Evolutionary conservation across 2,329 filamentous ascomycete species (phyloP), one percentile per base, ranked within the genome.

Genomic region (Ophiostoma pallidulum): DNA sequence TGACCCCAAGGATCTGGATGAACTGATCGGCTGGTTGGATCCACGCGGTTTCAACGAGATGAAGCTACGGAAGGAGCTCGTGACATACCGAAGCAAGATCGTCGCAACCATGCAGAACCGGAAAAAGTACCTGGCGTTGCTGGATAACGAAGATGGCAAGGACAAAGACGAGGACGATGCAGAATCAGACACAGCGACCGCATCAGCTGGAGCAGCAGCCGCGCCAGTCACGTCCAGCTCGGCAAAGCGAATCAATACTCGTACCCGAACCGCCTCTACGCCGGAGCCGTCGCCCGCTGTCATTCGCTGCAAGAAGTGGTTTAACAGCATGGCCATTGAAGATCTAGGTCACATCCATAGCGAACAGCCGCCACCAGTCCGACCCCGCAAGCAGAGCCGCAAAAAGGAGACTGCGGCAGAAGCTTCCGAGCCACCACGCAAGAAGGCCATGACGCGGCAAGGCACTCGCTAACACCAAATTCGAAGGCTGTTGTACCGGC

Each of bases 11-110:
- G 76, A 86, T 32, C 67, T 98, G 5, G 86, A 92, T 52, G 77
- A 76, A 45, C 74, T 98, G 16, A 79, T 97, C 52, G 76, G 77
- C 45, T 98, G 92, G 90, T 75, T 98, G 4, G 91, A 98, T 59
- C 77, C 82, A 12, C 84, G 87, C 14, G 92, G 92, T 1, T 74
- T 84, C 54, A 89, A 94, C 54, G 92, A 98, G 66, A 69, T 84
- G 53, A 90, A 88, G 60, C 72, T 98, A 42, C 80, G 84, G 51
- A 97, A 96, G 65, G 91, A 97, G 63, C 74, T 98, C 4, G 70
- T 83, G 43, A 67, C 73, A 18, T 94, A 84, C 68, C 82, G 80
- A 43, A 82, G 90, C 35, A 78, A 80, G 58, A 94, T 96, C 53
- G 69, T 75, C 20, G 74, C 76, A 52, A 80, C 89, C 59, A 96